These are phyloP conservation scores for Thielaviopsis cerberus DNA, from an alignment of 2,329 filamentous ascomycete genomes.

Conservation along the genomic window DNA sequence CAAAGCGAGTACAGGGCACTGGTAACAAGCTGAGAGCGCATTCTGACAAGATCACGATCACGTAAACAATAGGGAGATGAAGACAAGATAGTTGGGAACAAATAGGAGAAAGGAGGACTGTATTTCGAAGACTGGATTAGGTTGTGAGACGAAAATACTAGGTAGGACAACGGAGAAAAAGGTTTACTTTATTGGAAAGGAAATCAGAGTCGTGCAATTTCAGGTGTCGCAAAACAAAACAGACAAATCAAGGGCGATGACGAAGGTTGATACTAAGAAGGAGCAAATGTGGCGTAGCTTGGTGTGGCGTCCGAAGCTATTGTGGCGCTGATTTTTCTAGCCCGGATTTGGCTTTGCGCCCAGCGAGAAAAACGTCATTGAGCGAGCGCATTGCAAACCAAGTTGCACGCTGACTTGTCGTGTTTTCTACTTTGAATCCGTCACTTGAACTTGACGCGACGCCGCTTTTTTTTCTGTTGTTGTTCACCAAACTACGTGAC, in stretches of 20 bases:
- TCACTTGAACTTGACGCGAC: not conserved
- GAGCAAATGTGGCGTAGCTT: not conserved
- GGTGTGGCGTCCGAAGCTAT: not conserved
- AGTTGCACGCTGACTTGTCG: too few species aligned
- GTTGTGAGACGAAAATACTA: not conserved
- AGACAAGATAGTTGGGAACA: not conserved
- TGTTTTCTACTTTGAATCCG: not conserved
- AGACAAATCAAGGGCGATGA: not conserved
- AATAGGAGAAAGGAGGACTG: not conserved
- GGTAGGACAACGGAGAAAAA: not conserved
- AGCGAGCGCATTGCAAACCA: not conserved
- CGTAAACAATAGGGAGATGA: not conserved
- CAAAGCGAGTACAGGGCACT: constrained; percentile 3
- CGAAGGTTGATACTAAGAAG: too few species aligned
- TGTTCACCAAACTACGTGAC: too few species aligned
- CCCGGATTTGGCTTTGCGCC: not conserved
- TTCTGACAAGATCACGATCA: constrained; percentile 1
- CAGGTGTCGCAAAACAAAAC: not conserved
- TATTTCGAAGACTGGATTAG: not conserved
- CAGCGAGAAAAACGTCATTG: not conserved
- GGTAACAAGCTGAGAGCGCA: constrained; percentile 7
- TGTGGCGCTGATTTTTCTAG: not conserved
- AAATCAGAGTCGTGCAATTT: not conserved
- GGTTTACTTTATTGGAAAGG: not conserved
- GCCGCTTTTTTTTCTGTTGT: not conserved